Conservation (phyloP, 2,329 filamentous ascomycete genomes). For the Neopestalotiopsis sp. region DNA sequence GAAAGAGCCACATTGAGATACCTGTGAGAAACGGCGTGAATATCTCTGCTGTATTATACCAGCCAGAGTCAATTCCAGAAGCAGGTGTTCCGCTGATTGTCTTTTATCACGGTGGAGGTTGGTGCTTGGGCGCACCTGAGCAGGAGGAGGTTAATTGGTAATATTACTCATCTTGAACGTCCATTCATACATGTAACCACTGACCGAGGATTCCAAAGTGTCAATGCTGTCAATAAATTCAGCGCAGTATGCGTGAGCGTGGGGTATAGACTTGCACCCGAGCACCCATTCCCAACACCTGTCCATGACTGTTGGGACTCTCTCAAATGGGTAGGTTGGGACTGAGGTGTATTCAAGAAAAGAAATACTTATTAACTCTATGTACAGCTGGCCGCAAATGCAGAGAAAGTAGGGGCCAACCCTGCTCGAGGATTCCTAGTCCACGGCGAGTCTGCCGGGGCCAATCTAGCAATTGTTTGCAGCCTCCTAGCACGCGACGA, state of each 20-base stretch:
- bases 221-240: too few species aligned
- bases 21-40: not conserved
- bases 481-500: not conserved
- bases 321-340: conserved; percentile 11
- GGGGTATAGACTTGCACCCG: not conserved
- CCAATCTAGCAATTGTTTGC: conserved; percentile 4
- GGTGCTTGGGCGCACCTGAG: not conserved
- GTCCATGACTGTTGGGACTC: not conserved
- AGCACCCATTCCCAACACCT: not conserved
- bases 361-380: not conserved
- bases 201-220: not conserved
- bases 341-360: too few species aligned
- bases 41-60: conserved; percentile 4
- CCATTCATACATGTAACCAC: not conserved
- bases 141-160: not conserved
- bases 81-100: not conserved
- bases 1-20: not conserved
- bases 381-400: not conserved
- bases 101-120: conserved; percentile 12
- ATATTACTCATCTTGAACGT: not conserved
- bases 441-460: not conserved
- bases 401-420: not conserved
- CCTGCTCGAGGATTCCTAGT: not conserved
- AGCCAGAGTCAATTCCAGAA: not conserved
- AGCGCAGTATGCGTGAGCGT: not conserved